phyloP scores from a whole-genome alignment of 805 yeast species.

The Candida nitratophila region DNA sequence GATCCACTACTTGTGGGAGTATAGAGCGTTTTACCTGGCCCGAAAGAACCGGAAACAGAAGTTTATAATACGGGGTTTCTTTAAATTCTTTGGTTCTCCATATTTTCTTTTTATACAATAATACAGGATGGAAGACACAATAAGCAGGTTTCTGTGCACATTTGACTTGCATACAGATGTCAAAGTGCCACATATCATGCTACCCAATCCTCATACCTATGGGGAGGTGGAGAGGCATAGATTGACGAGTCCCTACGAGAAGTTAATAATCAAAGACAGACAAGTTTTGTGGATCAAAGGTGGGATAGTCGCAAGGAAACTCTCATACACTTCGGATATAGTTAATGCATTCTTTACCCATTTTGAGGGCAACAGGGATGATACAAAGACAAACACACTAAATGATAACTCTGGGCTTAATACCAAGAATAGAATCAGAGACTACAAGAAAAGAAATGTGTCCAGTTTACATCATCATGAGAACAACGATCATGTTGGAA shows the following conservation, averaged over 20 bases:
- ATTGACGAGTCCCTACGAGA: constrained; percentile 15
- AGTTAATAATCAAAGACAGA: constrained; percentile 16
- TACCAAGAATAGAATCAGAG: neutral
- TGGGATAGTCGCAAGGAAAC: constrained; percentile 38
- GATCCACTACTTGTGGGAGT: no score
- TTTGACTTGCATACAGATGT: constrained; percentile 15
- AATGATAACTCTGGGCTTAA: neutral
- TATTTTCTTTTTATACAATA: no score
- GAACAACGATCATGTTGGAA: neutral
- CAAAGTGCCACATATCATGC: constrained; percentile 7
- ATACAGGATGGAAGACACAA: neutral
- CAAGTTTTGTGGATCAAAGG: constrained; percentile 40
- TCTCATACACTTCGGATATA: constrained; percentile 44
- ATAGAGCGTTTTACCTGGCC: no score
- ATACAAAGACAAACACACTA: neutral
- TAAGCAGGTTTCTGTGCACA: constrained; percentile 8
- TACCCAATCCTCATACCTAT: neutral
- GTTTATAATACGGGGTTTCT: no score
- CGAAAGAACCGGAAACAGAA: no score
- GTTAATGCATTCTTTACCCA: constrained; percentile 55
- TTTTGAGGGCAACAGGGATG: constrained; percentile 28
- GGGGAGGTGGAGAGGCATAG: neutral
- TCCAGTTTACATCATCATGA: no score
- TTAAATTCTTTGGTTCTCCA: no score
- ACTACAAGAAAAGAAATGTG: neutral